Base-by-base conservation (phyloP, 192 early-diverging fungal species). In the Glomus cerebriforme region DNA sequence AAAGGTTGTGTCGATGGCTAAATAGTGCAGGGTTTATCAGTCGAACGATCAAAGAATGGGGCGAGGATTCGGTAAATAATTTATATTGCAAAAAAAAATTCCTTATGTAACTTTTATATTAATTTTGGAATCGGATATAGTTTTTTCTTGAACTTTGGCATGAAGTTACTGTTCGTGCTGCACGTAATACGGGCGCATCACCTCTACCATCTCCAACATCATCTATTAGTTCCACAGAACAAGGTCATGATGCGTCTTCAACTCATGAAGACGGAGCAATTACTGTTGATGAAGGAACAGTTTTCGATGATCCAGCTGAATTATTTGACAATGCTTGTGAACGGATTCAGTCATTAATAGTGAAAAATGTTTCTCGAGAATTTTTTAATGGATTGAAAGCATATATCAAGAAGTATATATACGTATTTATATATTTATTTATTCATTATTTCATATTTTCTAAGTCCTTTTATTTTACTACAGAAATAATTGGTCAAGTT, bases 101-200 rank as follows among this genome's bases (percentile, higher is more conserved):
- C 0, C 49, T 54, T 54, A 22, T 4, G 1, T 22, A 6, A 7
- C 19, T 54, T 54, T 22, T 54, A 22, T 22, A 22, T 2, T 29
- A 31, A 26, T 31, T 49, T 60, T 19, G 4, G 17, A 49, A 27
- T 66, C 39, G 9, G n/a, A 43, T 43, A n/a, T 77, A 90, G 89
- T 84, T 90, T 75, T 90, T 90, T 59, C 73, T 90, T 35, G 85
- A 85, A 39, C 67, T 90, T 58, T 84, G 82, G 79, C 82, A 82
- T 68, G 83, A 86, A 43, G 78, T 86, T 9, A 81, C 79, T 13
- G 66, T 78, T 31, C 77, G 77, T 58, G 77, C 77, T 34, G 64
- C 77, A 15, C 58, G 58, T 34, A 58, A 59, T 68, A 67, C 45
- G 24, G 35, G 32, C 39, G 29, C 45, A 3, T 32, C 77, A 32